Evolutionary conservation across 75 land plant genomes (phyloP).

Genomic region (Selaginella tamariscina): DNA sequence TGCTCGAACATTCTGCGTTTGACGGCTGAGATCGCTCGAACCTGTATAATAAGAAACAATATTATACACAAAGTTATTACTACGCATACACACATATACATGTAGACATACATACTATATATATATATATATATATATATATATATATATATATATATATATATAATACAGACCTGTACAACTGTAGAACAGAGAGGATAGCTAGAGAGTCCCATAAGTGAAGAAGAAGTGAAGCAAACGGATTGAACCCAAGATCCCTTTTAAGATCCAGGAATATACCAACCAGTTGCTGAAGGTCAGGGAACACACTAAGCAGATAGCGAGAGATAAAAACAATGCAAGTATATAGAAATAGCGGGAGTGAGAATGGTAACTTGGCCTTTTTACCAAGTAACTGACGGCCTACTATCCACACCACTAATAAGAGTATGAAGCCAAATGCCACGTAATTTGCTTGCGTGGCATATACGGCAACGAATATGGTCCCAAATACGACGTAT

Average conservation of each 20-base stretch:
- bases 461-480: conserved; percentile 58
- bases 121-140: too few relatives aligned
- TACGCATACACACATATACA: too few relatives aligned
- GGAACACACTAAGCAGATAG: conserved; percentile 57
- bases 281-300: conserved; percentile 37
- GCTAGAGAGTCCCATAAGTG: conserved; percentile 82
- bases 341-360: conserved; percentile 67
- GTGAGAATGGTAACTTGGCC: conserved; percentile 61
- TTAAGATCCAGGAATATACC: conserved; percentile 39
- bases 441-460: conserved; percentile 74
- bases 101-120: too few relatives aligned
- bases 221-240: conserved; percentile 52
- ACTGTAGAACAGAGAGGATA: conserved; percentile 80
- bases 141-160: too few relatives aligned
- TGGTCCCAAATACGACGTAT: conserved; percentile 65
- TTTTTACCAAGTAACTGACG: conserved; percentile 65
- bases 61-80: too few relatives aligned
- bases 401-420: conserved; percentile 86
- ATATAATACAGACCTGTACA: too few relatives aligned
- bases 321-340: conserved; percentile 44
- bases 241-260: conserved; percentile 46
- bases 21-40: conserved; percentile 35
- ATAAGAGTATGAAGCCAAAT: conserved; percentile 74
- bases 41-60: too few relatives aligned
- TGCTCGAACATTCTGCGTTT: conserved; percentile 3